These are phyloP conservation scores for Domatiomyces globalis DNA, from an alignment of 2,329 filamentous ascomycete species.

Conservation along the genomic window DNA sequence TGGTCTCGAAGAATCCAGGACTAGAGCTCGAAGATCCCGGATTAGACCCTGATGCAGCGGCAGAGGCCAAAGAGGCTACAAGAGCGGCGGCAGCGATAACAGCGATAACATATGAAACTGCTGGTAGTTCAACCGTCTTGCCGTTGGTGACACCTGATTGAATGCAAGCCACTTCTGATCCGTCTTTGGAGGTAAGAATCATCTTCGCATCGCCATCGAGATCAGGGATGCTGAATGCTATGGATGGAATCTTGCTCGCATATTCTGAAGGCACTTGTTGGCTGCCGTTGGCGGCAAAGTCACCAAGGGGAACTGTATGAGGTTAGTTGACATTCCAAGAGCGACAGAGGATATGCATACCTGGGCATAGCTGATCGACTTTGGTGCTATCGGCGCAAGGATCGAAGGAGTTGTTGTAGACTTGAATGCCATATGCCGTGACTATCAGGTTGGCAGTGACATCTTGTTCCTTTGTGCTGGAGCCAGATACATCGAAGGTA, in stretches of 20 bases:
- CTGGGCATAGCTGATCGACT: slow-evolving; percentile 65
- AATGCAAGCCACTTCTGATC: slow-evolving; percentile 61
- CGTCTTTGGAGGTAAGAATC: slow-evolving; percentile 50
- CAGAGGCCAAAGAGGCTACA: slow-evolving; percentile 55
- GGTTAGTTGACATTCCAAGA: slow-evolving; percentile 14
- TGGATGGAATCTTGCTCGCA: slow-evolving; percentile 62
- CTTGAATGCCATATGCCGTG: slow-evolving; percentile 65
- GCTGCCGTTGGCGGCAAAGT: slow-evolving; percentile 57
- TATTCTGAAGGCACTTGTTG: slow-evolving; percentile 59
- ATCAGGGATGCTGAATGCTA: slow-evolving; percentile 83
- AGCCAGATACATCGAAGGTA: slow-evolving; percentile 68
- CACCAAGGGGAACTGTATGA: slow-evolving; percentile 53
- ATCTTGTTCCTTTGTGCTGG: slow-evolving; percentile 59
- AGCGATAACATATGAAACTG: slow-evolving; percentile 69
- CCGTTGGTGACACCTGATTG: slow-evolving; percentile 72
- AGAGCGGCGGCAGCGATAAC: slow-evolving; percentile 77
- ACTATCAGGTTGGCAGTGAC: slow-evolving; percentile 65
- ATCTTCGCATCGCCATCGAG: slow-evolving; percentile 75
- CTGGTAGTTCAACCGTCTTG: slow-evolving; percentile 60
- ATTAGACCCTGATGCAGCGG: slow-evolving; percentile 47
- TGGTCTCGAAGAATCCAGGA: slow-evolving; percentile 71
- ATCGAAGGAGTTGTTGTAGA: slow-evolving; percentile 70
- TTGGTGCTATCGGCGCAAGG: slow-evolving; percentile 58
- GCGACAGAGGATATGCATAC: slow-evolving; percentile 34
- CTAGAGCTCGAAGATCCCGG: slow-evolving; percentile 53